Conservation (phyloP, 805 yeast species). For the Kodamaea neixiangensis region DNA sequence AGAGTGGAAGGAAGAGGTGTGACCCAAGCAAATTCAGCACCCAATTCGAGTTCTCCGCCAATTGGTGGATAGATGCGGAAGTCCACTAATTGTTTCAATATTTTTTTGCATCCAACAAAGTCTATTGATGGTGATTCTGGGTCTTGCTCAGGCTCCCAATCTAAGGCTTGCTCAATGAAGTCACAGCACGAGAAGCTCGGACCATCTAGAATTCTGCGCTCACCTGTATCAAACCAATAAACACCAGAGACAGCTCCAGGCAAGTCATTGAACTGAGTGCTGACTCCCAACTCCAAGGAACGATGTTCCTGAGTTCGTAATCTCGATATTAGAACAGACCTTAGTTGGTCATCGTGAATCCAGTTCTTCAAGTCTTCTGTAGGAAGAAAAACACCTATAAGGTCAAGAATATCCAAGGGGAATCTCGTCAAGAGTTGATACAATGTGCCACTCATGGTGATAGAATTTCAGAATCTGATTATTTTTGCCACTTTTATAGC, state of each 20-base stretch:
- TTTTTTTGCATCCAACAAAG: too few species aligned
- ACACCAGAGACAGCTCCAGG: background rate
- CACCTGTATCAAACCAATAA: too few species aligned
- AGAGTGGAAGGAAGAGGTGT: background rate
- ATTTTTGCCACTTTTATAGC: too few species aligned
- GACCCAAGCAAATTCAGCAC: background rate
- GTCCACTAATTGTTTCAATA: too few species aligned
- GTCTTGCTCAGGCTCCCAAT: too few species aligned
- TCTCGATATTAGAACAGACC: background rate
- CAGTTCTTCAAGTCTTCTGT: background rate
- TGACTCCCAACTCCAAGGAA: background rate
- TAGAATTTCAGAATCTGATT: too few species aligned
- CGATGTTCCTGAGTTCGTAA: background rate
- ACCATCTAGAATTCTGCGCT: too few species aligned
- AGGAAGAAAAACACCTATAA: background rate
- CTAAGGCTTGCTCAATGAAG: too few species aligned
- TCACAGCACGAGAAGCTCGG: too few species aligned
- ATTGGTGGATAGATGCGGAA: too few species aligned
- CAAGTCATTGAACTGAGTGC: background rate
- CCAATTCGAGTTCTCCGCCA: background rate
- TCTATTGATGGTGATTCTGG: too few species aligned
- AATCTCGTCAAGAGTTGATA: background rate
- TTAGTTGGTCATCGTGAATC: background rate
- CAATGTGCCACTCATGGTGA: background rate
- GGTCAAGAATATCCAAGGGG: background rate